Conservation (phyloP, 1,139 yeast genomes). For the Blastobotrys serpentis region DNA sequence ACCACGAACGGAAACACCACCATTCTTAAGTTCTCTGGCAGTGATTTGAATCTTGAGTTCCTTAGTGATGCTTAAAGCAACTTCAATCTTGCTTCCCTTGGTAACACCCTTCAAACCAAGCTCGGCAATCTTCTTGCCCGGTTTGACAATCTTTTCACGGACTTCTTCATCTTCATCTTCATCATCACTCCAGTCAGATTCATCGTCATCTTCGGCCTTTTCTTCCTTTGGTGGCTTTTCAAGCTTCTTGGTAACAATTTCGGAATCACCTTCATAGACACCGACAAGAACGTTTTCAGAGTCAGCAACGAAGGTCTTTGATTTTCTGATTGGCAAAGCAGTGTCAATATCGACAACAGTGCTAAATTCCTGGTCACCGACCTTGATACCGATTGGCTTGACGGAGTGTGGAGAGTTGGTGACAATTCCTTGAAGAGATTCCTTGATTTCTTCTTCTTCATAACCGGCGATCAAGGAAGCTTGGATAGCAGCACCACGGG, state of each 20-base stretch:
- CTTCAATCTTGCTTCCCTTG: slow-evolving; percentile 69
- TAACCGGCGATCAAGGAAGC: slow-evolving; percentile 82
- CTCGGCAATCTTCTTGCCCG: slow-evolving; percentile 77
- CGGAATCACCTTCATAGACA: slow-evolving; percentile 81
- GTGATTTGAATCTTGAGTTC: slow-evolving; percentile 80
- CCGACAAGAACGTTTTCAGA: slow-evolving; percentile 63
- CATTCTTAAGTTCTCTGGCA: slow-evolving; percentile 79
- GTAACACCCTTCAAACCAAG: slow-evolving; percentile 71
- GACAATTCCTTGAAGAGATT: slow-evolving; percentile 81
- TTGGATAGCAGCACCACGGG: slow-evolving; percentile 97
- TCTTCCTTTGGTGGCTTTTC: slow-evolving; percentile 54
- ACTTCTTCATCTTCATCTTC: slow-evolving; percentile 77
- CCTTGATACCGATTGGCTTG: slow-evolving; percentile 83
- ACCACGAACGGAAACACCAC: slow-evolving; percentile 43
- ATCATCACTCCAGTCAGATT: slow-evolving; percentile 52
- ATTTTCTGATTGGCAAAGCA: slow-evolving; percentile 86
- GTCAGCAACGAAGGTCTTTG: slow-evolving; percentile 60
- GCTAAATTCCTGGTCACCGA: slow-evolving; percentile 58
- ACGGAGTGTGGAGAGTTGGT: slow-evolving; percentile 84
- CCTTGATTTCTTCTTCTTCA: slow-evolving; percentile 83
- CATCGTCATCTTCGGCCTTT: slow-evolving; percentile 53
- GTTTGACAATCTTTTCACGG: slow-evolving; percentile 69
- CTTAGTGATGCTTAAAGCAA: slow-evolving; percentile 77
- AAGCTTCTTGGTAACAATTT: slow-evolving; percentile 65
- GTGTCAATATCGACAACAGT: slow-evolving; percentile 81